Evolutionary conservation across 305 asterid genomes (phyloP).

Genomic region (Fraxinus floribunda): DNA sequence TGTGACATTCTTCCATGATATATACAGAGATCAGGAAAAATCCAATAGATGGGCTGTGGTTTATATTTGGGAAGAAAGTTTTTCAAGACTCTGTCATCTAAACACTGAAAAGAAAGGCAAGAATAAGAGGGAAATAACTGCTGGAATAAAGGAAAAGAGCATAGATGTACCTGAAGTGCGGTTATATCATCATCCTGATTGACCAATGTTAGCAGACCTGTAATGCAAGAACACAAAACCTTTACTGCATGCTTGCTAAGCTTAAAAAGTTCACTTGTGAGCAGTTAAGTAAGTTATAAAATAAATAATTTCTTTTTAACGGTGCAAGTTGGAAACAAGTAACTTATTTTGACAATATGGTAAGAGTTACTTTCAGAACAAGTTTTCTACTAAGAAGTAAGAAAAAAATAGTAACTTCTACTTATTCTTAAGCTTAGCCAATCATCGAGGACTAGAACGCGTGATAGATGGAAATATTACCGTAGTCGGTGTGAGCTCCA

Average conservation of each 20-base stretch:
- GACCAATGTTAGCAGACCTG: slow-evolving; percentile 81
- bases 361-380: background rate
- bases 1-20: background rate
- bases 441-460: background rate
- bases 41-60: background rate
- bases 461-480: slow-evolving; percentile 36
- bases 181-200: slow-evolving; percentile 85
- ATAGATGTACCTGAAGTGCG: slow-evolving; percentile 62
- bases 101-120: background rate
- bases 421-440: background rate
- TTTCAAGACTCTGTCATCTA: background rate
- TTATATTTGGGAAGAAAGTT: background rate
- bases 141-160: background rate
- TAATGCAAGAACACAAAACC: slow-evolving; percentile 5
- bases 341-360: background rate
- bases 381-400: background rate
- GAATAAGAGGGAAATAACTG: background rate
- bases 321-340: background rate
- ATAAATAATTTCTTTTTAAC: background rate
- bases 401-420: background rate
- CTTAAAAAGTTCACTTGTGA: background rate
- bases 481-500: slow-evolving; percentile 94
- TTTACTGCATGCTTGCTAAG: background rate
- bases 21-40: background rate
- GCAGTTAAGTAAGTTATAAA: background rate